Evolutionary conservation across 1,139 yeast species (phyloP).

Genomic region (Yamadazyma kanchanaburiensis): DNA sequence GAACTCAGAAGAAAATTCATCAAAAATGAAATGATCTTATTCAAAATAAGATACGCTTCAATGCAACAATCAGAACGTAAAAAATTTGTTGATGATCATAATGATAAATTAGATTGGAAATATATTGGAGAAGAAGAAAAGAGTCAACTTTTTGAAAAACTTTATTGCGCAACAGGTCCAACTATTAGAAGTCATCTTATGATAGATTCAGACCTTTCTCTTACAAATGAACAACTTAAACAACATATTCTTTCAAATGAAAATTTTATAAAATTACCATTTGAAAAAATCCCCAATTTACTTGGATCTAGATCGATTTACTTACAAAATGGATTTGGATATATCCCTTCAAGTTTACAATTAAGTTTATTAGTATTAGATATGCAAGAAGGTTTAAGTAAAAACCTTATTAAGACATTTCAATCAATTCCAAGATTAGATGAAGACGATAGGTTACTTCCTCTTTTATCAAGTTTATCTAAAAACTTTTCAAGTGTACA

Average conservation of each 20-base stretch:
- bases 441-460: constrained; percentile 87
- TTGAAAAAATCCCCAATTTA: constrained; percentile 77
- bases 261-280: constrained; percentile 76
- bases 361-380: constrained; percentile 65
- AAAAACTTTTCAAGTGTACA: constrained; percentile 66
- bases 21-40: constrained; percentile 70
- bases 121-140: constrained; percentile 66
- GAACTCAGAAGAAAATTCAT: constrained; percentile 79
- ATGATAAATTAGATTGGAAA: constrained; percentile 64
- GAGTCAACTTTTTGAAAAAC: constrained; percentile 40
- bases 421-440: constrained; percentile 80
- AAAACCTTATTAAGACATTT: constrained; percentile 63
- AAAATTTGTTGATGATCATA: constrained; percentile 57
- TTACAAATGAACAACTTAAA: constrained; percentile 41
- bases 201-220: constrained; percentile 25
- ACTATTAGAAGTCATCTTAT: constrained; percentile 30
- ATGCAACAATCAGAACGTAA: constrained; percentile 70
- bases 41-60: constrained; percentile 66
- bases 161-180: constrained; percentile 51
- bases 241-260: constrained; percentile 48
- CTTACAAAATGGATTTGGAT: constrained; percentile 69
- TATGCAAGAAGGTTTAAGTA: constrained; percentile 52
- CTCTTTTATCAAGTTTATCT: constrained; percentile 75
- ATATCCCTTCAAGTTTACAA: constrained; percentile 81
- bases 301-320: constrained; percentile 69